phyloP scores from a whole-genome alignment of 139 green algal genomes.

The Eudorina sp. region DNA sequence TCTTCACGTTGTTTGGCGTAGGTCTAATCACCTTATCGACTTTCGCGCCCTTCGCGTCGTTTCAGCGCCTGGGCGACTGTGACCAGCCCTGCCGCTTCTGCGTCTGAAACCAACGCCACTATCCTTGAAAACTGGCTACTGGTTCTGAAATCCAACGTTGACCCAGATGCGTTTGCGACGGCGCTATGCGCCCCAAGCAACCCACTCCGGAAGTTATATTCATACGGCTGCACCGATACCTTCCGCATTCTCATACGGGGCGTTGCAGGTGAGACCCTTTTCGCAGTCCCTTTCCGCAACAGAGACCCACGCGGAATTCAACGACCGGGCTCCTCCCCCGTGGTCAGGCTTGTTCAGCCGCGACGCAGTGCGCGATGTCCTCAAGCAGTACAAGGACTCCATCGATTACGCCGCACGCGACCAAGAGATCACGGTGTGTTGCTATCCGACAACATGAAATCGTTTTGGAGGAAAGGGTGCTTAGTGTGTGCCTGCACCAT shows the following conservation, averaged over 20 bases:
- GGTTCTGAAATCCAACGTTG: not conserved
- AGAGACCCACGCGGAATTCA: not conserved
- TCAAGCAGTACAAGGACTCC: slow-evolving; percentile 40
- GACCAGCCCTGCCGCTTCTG: too few relatives aligned
- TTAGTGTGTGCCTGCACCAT: too few relatives aligned
- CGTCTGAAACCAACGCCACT: too few relatives aligned
- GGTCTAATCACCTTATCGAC: too few relatives aligned
- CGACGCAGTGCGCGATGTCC: slow-evolving; percentile 31
- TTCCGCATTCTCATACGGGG: not conserved
- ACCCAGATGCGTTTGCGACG: not conserved
- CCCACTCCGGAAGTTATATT: not conserved
- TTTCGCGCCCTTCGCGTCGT: not conserved
- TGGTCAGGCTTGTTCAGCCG: slow-evolving; percentile 46
- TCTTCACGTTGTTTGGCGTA: too few relatives aligned
- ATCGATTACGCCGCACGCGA: slow-evolving; percentile 44
- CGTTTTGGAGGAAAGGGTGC: too few relatives aligned
- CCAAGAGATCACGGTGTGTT: slow-evolving; percentile 25
- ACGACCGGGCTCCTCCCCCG: not conserved
- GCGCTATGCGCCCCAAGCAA: not conserved
- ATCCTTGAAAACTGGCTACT: slow-evolving; percentile 24
- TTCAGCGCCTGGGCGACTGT: too few relatives aligned
- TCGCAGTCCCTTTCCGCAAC: not conserved
- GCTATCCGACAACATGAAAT: too few relatives aligned
- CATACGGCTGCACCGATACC: not conserved
- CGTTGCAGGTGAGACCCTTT: not conserved